These are phyloP conservation scores for Sergeia podlipaevii DNA, from an alignment of 208 protist genomes.

Conservation along the genomic window DNA sequence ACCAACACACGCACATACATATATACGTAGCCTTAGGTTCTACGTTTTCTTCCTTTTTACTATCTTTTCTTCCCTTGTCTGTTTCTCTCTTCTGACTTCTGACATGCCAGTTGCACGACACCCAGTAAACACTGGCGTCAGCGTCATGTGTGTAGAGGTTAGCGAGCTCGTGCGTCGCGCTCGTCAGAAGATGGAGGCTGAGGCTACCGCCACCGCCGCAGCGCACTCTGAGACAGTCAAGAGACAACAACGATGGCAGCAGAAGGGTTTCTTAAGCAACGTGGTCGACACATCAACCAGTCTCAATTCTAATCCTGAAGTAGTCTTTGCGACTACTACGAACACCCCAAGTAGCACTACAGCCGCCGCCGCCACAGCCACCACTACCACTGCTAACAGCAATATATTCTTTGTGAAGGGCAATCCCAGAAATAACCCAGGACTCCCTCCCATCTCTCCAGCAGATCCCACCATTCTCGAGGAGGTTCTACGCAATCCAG, in stretches of 20 bases:
- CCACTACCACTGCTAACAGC: too few relatives aligned
- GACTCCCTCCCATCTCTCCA: slow-evolving; percentile 6
- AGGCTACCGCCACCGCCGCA: neutral
- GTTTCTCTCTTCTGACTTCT: neutral
- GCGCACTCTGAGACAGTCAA: neutral
- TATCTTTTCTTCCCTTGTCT: neutral
- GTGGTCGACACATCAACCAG: neutral
- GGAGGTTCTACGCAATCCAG: slow-evolving; percentile 4
- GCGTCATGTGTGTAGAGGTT: slow-evolving; percentile 48
- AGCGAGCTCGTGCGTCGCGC: slow-evolving; percentile 35
- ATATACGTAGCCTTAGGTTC: neutral
- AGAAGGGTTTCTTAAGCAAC: neutral
- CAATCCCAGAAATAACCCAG: neutral
- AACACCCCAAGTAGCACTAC: too few relatives aligned
- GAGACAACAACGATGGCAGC: neutral
- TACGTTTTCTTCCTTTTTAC: neutral
- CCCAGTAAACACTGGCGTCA: slow-evolving; percentile 13
- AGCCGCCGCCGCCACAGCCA: too few relatives aligned
- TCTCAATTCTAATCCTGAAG: neutral
- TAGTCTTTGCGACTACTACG: neutral
- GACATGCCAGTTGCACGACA: neutral
- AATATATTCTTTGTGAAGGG: slow-evolving; percentile 2
- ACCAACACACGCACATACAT: neutral
- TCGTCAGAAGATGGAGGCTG: slow-evolving; percentile 2
- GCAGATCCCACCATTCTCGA: slow-evolving; percentile 10